Percentiles rank a stretch among this genome's conserved stretches.
phyloP scores from a whole-genome alignment of 768 basidiomycete species.

The Phlebiopsis gigantea region DNA sequence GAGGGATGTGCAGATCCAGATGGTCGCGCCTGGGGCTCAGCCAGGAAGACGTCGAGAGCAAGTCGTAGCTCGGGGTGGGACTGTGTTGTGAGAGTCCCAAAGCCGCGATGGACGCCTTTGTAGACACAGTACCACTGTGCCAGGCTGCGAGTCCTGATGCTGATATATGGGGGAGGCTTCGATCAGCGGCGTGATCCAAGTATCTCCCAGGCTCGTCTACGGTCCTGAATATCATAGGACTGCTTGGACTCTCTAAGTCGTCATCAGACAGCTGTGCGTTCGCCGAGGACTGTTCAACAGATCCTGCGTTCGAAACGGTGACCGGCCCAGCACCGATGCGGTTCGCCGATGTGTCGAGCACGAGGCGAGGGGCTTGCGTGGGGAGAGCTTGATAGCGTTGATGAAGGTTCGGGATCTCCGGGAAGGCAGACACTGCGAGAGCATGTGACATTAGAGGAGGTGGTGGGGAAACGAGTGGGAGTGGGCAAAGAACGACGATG shows the following conservation, averaged over 20 bases:
- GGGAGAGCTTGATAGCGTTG: not conserved
- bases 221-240: conserved; percentile 8
- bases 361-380: not conserved
- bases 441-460: not conserved
- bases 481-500: not conserved
- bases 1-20: not conserved
- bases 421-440: conserved; percentile 5
- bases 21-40: not conserved
- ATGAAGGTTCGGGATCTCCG: not conserved
- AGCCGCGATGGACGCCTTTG: conserved; percentile 13
- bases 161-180: not conserved
- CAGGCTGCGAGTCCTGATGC: not conserved
- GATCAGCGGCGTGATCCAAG: not conserved
- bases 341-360: not conserved
- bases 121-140: conserved; percentile 1
- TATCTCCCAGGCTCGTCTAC: not conserved
- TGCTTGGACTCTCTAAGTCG: not conserved
- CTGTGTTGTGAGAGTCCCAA: conserved; percentile 9
- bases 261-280: not conserved
- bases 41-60: not conserved
- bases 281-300: not conserved
- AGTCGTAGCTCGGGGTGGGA: conserved; percentile 6
- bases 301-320: not conserved
- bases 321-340: not conserved
- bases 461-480: not conserved